Evolutionary conservation across 2,329 filamentous ascomycete species (phyloP).

Genomic region (Aureobasidium sp.): DNA sequence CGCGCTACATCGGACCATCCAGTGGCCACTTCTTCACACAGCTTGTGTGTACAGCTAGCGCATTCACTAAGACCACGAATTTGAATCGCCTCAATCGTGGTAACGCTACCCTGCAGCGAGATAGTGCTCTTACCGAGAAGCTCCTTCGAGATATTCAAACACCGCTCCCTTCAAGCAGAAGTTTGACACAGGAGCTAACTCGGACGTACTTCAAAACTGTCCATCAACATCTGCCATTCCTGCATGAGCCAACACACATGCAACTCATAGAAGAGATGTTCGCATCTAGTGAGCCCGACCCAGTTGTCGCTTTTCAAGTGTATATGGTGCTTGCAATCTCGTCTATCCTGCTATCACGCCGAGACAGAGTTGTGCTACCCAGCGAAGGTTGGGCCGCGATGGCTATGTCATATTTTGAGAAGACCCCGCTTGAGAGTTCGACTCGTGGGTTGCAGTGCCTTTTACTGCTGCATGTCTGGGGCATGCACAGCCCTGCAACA

Average conservation of each 20-base stretch:
- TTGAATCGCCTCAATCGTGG: neutral
- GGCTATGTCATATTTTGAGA: conserved; percentile 1
- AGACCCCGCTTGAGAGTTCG: neutral
- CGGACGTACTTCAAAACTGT: neutral
- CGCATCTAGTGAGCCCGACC: neutral
- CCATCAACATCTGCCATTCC: neutral
- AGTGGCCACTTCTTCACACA: conserved; percentile 6
- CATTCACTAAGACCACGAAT: neutral
- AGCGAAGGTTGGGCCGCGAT: conserved; percentile 1
- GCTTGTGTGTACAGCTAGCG: conserved; percentile 2
- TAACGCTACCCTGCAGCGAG: neutral
- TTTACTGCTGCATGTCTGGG: neutral
- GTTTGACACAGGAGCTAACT: neutral
- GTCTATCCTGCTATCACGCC: neutral
- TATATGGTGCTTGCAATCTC: conserved; percentile 6
- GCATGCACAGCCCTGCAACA: conserved; percentile 2
- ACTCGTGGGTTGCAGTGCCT: neutral
- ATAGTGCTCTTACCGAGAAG: neutral
- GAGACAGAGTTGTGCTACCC: neutral
- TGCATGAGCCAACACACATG: conserved; percentile 2
- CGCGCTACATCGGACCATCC: conserved; percentile 3
- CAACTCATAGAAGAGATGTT: neutral
- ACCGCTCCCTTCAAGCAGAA: neutral
- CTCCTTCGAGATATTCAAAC: neutral
- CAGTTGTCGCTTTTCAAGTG: neutral